These are phyloP conservation scores for Endocalyx cinctus DNA, from an alignment of 2,329 filamentous ascomycete genomes.

Conservation along the genomic window DNA sequence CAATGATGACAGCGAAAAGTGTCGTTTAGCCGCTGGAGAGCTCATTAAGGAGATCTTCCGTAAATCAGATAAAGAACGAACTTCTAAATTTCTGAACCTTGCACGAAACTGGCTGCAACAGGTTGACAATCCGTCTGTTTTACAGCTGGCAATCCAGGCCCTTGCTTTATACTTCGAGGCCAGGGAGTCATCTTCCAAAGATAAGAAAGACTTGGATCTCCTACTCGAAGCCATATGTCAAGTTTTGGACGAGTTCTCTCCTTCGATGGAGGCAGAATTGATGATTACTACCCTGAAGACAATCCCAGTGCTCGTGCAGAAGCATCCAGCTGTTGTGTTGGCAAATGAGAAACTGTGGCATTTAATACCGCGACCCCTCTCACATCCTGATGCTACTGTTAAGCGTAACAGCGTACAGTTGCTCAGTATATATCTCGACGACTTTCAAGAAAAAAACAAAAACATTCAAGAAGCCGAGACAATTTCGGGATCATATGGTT, in stretches of 20 bases:
- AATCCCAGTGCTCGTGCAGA: slow-evolving; percentile 61
- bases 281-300: slow-evolving; percentile 70
- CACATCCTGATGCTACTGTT: slow-evolving; percentile 67
- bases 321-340: slow-evolving; percentile 61
- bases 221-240: slow-evolving; percentile 52
- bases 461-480: slow-evolving; percentile 51
- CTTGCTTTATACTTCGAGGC: slow-evolving; percentile 81
- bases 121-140: slow-evolving; percentile 65
- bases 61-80: slow-evolving; percentile 67
- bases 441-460: slow-evolving; percentile 65
- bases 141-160: slow-evolving; percentile 70
- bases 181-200: slow-evolving; percentile 52
- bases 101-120: slow-evolving; percentile 74
- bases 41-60: slow-evolving; percentile 78
- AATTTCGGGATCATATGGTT: slow-evolving; percentile 65
- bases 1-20: slow-evolving; percentile 85
- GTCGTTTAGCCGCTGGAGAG: slow-evolving; percentile 73
- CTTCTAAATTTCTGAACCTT: slow-evolving; percentile 65
- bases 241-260: slow-evolving; percentile 51
- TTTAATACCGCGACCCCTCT: slow-evolving; percentile 62
- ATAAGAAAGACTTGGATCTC: slow-evolving; percentile 62
- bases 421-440: slow-evolving; percentile 71
- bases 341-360: slow-evolving; percentile 67
- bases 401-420: slow-evolving; percentile 74
- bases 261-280: slow-evolving; percentile 62